Conservation (phyloP, 306 rosid species). For the Vicia sativa region DNA sequence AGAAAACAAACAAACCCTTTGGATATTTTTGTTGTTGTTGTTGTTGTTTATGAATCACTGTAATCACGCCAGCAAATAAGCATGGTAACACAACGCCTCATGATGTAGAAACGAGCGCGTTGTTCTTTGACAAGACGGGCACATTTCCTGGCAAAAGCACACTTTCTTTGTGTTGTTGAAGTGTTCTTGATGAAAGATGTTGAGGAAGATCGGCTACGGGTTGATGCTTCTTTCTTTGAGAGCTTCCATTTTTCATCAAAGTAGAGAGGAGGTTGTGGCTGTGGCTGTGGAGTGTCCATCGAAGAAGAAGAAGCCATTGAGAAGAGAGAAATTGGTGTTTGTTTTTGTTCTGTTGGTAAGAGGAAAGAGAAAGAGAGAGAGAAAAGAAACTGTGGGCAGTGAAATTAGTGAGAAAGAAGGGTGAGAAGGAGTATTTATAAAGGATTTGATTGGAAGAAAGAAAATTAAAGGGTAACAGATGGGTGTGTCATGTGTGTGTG, state of each 20-base stretch:
- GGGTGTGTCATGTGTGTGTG: slow-evolving; percentile 54
- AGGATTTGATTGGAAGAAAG: slow-evolving; percentile 41
- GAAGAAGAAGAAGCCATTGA: slow-evolving; percentile 51
- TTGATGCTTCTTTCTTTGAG: slow-evolving; percentile 69
- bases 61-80: slow-evolving; percentile 93
- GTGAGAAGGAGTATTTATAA: slow-evolving; percentile 58
- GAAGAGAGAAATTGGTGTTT: not conserved
- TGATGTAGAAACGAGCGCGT: slow-evolving; percentile 86
- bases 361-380: not conserved
- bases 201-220: slow-evolving; percentile 62
- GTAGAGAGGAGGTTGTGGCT: slow-evolving; percentile 54
- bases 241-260: slow-evolving; percentile 88
- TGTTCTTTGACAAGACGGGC: slow-evolving; percentile 84
- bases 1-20: not conserved
- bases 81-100: slow-evolving; percentile 87
- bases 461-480: slow-evolving; percentile 28
- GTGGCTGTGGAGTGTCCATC: slow-evolving; percentile 3
- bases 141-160: slow-evolving; percentile 78
- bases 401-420: slow-evolving; percentile 37
- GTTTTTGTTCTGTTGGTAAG: not conserved
- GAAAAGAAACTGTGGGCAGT: slow-evolving; percentile 32
- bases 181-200: slow-evolving; percentile 54
- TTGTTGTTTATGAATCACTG: slow-evolving; percentile 54
- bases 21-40: not conserved
- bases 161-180: slow-evolving; percentile 41